phyloP scores from a whole-genome alignment of 1,284 basidiomycete species.

The Ganoderma leucocontextum region DNA sequence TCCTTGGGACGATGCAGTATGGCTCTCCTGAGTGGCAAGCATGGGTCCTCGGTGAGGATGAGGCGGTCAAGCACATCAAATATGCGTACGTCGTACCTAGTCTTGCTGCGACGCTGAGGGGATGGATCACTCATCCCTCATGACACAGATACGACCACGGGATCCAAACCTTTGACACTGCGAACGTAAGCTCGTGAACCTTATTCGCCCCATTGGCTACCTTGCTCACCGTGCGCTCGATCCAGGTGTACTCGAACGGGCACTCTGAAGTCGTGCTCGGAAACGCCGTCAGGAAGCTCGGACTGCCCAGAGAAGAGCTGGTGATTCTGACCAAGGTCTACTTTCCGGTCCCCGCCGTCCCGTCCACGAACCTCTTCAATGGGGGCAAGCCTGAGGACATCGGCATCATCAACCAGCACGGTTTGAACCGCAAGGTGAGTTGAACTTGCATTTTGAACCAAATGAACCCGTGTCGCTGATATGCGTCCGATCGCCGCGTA shows the following conservation, averaged over 20 bases:
- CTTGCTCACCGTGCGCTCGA: slow-evolving; percentile 13
- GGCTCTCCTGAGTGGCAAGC: slow-evolving; percentile 45
- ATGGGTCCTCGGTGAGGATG: slow-evolving; percentile 53
- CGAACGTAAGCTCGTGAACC: slow-evolving; percentile 43
- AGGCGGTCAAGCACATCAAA: slow-evolving; percentile 48
- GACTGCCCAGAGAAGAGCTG: slow-evolving; percentile 61
- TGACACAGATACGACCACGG: slow-evolving; percentile 45
- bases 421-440: slow-evolving; percentile 43
- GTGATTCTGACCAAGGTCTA: slow-evolving; percentile 63
- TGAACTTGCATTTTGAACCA: no score
- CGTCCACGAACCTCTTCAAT: neutral
- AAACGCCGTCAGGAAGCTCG: slow-evolving; percentile 61
- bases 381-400: slow-evolving; percentile 10
- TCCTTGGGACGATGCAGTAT: slow-evolving; percentile 54
- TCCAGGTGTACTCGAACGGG: slow-evolving; percentile 48
- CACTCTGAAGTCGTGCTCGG: slow-evolving; percentile 62
- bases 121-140: no score
- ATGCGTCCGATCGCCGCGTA: neutral
- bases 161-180: slow-evolving; percentile 61
- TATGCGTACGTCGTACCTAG: slow-evolving; percentile 42
- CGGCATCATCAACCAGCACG: slow-evolving; percentile 46
- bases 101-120: neutral
- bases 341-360: neutral
- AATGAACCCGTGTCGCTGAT: neutral
- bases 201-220: neutral